These are phyloP conservation scores for Solanum sejunctum DNA, from an alignment of 257 asterid genomes.

Conservation along the genomic window DNA sequence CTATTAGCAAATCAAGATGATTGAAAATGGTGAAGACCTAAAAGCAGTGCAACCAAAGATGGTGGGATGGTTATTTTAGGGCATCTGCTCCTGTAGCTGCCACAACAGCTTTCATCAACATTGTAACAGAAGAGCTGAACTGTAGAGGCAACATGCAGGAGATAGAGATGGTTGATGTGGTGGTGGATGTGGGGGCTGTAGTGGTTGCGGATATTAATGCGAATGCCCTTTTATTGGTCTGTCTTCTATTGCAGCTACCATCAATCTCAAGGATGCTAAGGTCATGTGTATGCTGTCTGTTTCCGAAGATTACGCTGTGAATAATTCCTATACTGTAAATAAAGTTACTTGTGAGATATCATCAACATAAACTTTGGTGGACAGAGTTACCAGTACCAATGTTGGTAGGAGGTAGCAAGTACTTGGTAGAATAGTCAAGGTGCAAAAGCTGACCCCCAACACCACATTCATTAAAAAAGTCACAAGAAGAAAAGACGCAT, in stretches of 20 bases:
- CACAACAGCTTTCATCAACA: neutral
- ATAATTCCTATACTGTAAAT: neutral
- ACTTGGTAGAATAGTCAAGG: neutral
- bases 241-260: neutral
- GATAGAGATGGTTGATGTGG: neutral
- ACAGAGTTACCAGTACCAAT: neutral
- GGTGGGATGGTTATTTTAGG: slow-evolving; percentile 11
- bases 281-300: neutral
- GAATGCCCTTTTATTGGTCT: neutral
- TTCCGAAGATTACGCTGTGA: neutral
- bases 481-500: neutral
- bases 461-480: neutral
- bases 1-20: neutral
- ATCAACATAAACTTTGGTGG: neutral
- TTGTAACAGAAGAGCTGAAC: neutral
- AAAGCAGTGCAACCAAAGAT: slow-evolving; percentile 2
- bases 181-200: neutral
- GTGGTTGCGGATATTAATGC: neutral
- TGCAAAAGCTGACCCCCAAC: neutral
- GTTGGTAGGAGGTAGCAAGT: neutral
- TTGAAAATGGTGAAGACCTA: slow-evolving; percentile 2
- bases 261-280: neutral
- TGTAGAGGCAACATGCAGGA: neutral
- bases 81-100: neutral
- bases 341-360: neutral